Base-by-base conservation (phyloP, 2,329 filamentous ascomycete species). In the Pseudonectria foliicola region DNA sequence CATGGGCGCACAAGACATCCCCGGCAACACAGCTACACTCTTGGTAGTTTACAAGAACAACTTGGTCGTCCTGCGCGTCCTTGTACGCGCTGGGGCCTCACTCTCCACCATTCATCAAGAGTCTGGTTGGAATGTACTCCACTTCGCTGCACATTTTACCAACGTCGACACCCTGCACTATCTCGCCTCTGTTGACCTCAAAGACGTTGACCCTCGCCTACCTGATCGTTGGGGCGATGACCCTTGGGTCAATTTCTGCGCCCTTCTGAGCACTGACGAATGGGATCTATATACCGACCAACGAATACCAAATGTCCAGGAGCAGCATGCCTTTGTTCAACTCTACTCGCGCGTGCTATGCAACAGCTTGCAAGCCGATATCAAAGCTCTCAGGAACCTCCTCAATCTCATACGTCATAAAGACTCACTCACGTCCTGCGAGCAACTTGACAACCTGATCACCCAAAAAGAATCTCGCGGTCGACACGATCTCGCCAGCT, bases 101-200 rank as follows among this genome's bases (percentile, higher is more conserved):
- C 3, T 48, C 0, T 1, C 3, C 1, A 11, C n/a, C 5, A 14
- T 14, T 0, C 1, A 5, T 2, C 1, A 3, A 0, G 3, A 0
- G 0, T 2, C 4, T n/a, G n/a, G n/a, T 2, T 0, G 0, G 0
- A 35, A 40, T 1, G 24, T 41, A 10, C 2, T 48, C 0, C 35
- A 45, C 7, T 0, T 0, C 0, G 27, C 30, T 0, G 32, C 39
- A 13, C 0, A 0, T 0, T 1, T 1, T 4, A 1, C 13, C 1
- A 8, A 16, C 3, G 4, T 37, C 2, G 29, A 30, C 2, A 8
- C n/a, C 6, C 6, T 42, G 0, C 3, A 12, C 13, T 34, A 10
- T 14, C 25, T 45, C 0, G 6, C 15, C 5, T 4, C 25, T 3
- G 28, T 35, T 2, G 8, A 38, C 4, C 29, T 43, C 2, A 10